A percentile compares a stretch with the other conserved stretches of the same genome.
phyloP scores from a whole-genome alignment of 169 alveolate species.

The Plasmodium gaboni region DNA sequence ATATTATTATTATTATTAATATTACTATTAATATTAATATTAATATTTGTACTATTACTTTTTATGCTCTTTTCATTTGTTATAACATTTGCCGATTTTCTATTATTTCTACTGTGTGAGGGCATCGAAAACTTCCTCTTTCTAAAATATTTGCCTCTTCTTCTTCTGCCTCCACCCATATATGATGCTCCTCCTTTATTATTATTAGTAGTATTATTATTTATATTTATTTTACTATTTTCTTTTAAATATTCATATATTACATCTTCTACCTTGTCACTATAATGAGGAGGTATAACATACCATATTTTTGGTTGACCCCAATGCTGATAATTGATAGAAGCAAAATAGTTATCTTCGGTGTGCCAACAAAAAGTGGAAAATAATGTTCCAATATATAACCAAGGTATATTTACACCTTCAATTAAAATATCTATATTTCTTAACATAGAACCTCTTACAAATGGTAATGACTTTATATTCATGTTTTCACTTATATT shows the following conservation, averaged over 20 bases:
- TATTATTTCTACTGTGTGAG: conserved; percentile 3
- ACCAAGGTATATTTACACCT: conserved; percentile 95
- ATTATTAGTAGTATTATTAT: too few relatives aligned
- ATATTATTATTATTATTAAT: not conserved
- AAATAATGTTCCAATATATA: conserved; percentile 93
- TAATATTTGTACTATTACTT: not conserved
- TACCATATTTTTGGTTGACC: conserved; percentile 97
- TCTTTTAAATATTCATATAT: conserved; percentile 70
- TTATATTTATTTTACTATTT: conserved; percentile 1
- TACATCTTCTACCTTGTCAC: conserved; percentile 90
- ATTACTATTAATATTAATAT: not conserved
- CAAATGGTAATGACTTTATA: conserved; percentile 81
- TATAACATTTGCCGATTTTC: not conserved
- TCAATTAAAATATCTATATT: conserved; percentile 85
- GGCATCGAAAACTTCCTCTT: not conserved
- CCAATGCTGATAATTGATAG: conserved; percentile 94
- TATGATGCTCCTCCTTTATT: too few relatives aligned
- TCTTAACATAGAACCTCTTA: conserved; percentile 86
- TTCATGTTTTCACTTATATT: conserved; percentile 84
- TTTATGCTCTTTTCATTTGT: not conserved
- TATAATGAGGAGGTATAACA: conserved; percentile 90
- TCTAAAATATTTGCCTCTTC: conserved; percentile 1
- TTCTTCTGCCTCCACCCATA: conserved; percentile 1
- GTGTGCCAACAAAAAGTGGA: conserved; percentile 97
- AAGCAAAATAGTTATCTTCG: conserved; percentile 94